Evolutionary conservation across 179 eudicot genomes (phyloP), one percentile per base, ranked within the genome.

Genomic region (Vitellaria paradoxa): DNA sequence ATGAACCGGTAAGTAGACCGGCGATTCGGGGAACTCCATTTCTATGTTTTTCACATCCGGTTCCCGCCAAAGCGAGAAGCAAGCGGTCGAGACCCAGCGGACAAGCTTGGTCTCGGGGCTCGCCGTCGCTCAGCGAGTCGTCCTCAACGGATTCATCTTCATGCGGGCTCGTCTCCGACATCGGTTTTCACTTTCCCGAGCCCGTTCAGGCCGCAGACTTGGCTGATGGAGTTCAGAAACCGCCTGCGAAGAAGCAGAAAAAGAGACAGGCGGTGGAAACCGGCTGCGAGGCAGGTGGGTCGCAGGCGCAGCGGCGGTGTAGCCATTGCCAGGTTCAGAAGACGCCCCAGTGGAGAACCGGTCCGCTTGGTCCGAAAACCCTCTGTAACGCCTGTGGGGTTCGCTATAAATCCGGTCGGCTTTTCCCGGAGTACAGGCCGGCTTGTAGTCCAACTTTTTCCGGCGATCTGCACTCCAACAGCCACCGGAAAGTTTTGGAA

Each of bases 331-430:
- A 80, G 67, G 97, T 90, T 24, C 93, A 90, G 72, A 93, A 91
- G 75, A 95, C 99, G 23, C 99, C 99, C 2, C 99, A 93, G 77
- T 95, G 99, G 99, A 77, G 99, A 64, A 87, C 92, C 78, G 99
- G 99, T n/a, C 99, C 99, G 10, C 78, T 79, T 12, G 99, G 99
- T 7, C 91, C 97, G 0, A 95, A 93, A 76, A 91, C 97, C 3
- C 76, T 95, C 0, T 95, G 99, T 74, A 95, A 95, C 37, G 99
- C 99, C 2, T 95, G 99, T 68, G 99, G 99, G n/a, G 97, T 95
- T 74, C 87, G 97, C 82, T 95, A 80, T 72, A 95, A 95, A 72
- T 91, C 95, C 50, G 99, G 99, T 9, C 87, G 99, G 81, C 86
- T 95, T 2, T 95, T 89, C 12, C 97, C 99, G 0, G 99, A 95